Evolutionary conservation across 306 rosid genomes (phyloP), one percentile per base, ranked within the genome.

Genomic region (Castanea sativa): DNA sequence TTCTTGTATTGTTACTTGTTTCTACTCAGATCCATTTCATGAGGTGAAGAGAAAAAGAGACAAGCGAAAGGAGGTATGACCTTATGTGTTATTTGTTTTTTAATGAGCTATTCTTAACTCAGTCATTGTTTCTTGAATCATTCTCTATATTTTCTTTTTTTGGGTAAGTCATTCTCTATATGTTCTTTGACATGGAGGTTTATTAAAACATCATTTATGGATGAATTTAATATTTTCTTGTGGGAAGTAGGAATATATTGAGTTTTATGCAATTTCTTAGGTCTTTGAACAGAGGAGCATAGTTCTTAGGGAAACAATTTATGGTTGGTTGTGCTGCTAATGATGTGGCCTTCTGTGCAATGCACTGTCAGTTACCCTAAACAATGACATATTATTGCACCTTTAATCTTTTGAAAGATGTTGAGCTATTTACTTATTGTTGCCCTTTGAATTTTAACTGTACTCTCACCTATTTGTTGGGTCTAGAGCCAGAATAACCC

Each of bases 41-140:
- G 94, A 90, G 84, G 99, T 96, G 87, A 96, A 83, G 94, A 93
- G 98, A 80, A 96, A 90, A 86, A 91, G 92, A 77, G 98, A 96
- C 79, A 89, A 91, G 86, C 90, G 86, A 82, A 96, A 93, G 87
- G 99, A 93, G 97, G 96, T 91, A 81, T 51, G 29, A 18, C 65
- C 51, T 33, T 61, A 11, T 45, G 63, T 69, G 23, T 52, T n/a
- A 29, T 76, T 75, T 71, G 30, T 8, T 29, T 38, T 25, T 43
- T 49, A 13, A 10, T 49, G 59, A 55, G 73, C 20, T 55, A 27
- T 79, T 82, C 27, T 2, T 25, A 35, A 21, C 14, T 52, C 20
- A 10, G 25, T 13, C 4, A 14, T 41, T 41, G 11, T 35, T 68
- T 68, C 52, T 35, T 35, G 18, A 13, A 18, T 33, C 15, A 35